Evolutionary conservation across 345 rosid species (phyloP), one percentile per base, ranked within the genome.

Genomic region (Murraya paniculata): DNA sequence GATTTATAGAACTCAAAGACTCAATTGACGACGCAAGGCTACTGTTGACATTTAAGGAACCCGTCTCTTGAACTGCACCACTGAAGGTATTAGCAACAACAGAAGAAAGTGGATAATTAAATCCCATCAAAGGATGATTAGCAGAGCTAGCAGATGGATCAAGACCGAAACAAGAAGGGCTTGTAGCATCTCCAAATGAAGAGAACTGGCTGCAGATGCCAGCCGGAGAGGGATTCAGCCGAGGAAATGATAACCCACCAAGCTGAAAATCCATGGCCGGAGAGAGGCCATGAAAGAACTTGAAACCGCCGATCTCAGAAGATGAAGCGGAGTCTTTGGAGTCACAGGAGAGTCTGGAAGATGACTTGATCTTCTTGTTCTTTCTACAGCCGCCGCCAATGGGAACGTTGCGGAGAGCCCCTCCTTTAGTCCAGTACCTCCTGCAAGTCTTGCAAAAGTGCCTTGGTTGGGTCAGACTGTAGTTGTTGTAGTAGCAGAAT

Each of bases 401-500:
- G 9, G 98, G 98, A 48, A 93, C 92, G 89, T 89, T 91, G 45
- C 98, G 91, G 13, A 93, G 80, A 80, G 98, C 86, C 2, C 98
- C 98, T 39, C 93, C 96, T 80, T 86, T 88, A 38, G 98, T 93
- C 98, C 98, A 93, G 89, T 93, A 93, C 75, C 96, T 85, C 27
- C 94, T 80, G 25, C 98, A 93, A 75, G 90, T 89, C 86, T 91
- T 93, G 85, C 98, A 93, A 81, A 91, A 93, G 87, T 93, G 92
- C 48, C 98, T 87, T 9, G 98, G 98, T 75, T 91, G 98, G 38
- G 89, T 83, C 75, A 93, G 94, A 88, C 96, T 91, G 90, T 93
- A 93, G 85, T 93, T 93, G 91, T 93, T 93, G 93, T 88, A 93
- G 90, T 93, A 93, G 81, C 98, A 91, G 90, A 91, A 91, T 71